Evolutionary conservation across 148 eudicot genomes (phyloP).

Genomic region (Rhododendron henanense): DNA sequence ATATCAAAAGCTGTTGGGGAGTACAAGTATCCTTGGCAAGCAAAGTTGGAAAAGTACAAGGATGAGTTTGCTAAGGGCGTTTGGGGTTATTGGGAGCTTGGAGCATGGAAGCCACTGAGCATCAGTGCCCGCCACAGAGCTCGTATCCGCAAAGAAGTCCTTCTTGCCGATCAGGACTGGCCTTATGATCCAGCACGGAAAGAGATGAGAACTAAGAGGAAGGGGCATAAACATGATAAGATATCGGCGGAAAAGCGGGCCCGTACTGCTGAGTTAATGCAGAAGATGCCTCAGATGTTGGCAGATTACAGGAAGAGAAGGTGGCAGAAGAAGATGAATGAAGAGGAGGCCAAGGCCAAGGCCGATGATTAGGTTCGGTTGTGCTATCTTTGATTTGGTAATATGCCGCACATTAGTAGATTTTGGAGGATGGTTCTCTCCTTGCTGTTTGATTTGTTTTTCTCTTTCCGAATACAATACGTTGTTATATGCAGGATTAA

Average conservation of each 20-base stretch:
- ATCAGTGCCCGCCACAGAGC: constrained; percentile 76
- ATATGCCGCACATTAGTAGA: background rate
- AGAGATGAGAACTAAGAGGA: constrained; percentile 72
- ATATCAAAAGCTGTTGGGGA: constrained; percentile 62
- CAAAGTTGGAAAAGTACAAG: constrained; percentile 66
- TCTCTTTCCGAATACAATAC: background rate
- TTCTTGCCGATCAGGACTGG: constrained; percentile 73
- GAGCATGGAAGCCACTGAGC: constrained; percentile 78
- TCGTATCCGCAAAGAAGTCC: constrained; percentile 67
- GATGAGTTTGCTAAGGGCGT: constrained; percentile 81
- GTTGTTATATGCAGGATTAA: background rate
- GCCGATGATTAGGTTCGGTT: constrained; percentile 30
- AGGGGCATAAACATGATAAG: constrained; percentile 83
- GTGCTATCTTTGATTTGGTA: background rate
- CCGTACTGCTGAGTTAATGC: constrained; percentile 68
- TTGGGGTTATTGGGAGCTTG: constrained; percentile 95
- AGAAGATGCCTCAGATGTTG: constrained; percentile 80
- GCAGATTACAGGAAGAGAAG: constrained; percentile 77
- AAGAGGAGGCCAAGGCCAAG: constrained; percentile 47
- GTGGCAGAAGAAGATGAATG: constrained; percentile 95
- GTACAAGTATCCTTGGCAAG: constrained; percentile 84
- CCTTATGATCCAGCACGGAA: constrained; percentile 76
- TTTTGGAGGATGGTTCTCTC: background rate
- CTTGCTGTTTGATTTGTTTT: background rate
- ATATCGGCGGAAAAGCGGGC: constrained; percentile 75